These are phyloP conservation scores for Closterium sp. DNA, from an alignment of 139 green algal genomes.

Conservation along the genomic window DNA sequence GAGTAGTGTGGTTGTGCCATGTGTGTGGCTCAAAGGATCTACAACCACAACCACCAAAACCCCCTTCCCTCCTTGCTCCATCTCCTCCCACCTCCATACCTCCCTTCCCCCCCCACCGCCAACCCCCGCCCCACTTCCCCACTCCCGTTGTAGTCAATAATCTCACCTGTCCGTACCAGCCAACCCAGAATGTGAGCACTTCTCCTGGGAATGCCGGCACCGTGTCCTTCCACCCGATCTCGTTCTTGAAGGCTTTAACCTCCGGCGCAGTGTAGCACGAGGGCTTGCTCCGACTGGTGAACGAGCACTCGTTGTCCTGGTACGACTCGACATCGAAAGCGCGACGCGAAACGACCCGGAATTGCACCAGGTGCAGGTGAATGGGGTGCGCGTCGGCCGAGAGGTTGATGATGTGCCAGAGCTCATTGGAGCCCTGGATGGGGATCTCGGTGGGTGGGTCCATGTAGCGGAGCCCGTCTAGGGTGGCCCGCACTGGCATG, in stretches of 20 bases:
- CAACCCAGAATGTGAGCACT: slow-evolving; percentile 6
- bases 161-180: not conserved
- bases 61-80: too few relatives aligned
- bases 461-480: not conserved
- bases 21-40: not conserved
- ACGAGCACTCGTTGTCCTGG: not conserved
- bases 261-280: slow-evolving; percentile 9
- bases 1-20: not conserved
- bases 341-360: slow-evolving; percentile 11
- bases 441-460: not conserved
- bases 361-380: slow-evolving; percentile 27
- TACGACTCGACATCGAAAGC: slow-evolving; percentile 6
- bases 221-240: slow-evolving; percentile 45
- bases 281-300: not conserved
- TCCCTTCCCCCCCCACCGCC: too few relatives aligned
- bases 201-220: not conserved
- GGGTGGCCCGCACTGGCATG: not conserved
- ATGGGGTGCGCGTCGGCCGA: slow-evolving; percentile 23
- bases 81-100: too few relatives aligned
- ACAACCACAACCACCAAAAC: not conserved
- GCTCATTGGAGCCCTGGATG: not conserved
- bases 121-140: not conserved
- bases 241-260: not conserved
- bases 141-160: too few relatives aligned
- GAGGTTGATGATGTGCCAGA: slow-evolving; percentile 42